These are phyloP conservation scores for Bruguiera parviflora DNA, from an alignment of 345 rosid genomes.

Conservation along the genomic window DNA sequence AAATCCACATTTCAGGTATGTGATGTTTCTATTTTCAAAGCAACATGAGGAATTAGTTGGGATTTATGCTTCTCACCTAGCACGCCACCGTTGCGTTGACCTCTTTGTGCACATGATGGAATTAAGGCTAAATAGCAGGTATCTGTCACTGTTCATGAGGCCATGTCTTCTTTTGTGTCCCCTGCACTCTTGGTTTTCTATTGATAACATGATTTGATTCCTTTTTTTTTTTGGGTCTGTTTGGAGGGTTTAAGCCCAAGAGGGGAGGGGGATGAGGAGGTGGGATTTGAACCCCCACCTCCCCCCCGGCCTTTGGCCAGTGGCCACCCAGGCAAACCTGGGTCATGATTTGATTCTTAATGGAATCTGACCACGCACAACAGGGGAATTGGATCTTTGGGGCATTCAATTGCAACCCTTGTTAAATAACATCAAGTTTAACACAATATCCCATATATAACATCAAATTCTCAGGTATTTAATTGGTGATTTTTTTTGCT, in stretches of 20 bases:
- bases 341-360: too few relatives aligned
- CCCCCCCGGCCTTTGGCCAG: too few relatives aligned
- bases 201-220: not conserved
- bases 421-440: too few relatives aligned
- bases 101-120: slow-evolving; percentile 99
- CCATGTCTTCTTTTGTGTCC: not conserved
- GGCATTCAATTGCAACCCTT: too few relatives aligned
- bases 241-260: too few relatives aligned
- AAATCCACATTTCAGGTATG: slow-evolving; percentile 63
- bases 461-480: not conserved
- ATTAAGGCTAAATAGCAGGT: slow-evolving; percentile 87
- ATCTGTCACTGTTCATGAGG: slow-evolving; percentile 4
- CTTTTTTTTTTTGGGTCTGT: not conserved
- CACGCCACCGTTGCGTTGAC: slow-evolving; percentile 83
- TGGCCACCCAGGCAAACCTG: too few relatives aligned
- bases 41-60: slow-evolving; percentile 96
- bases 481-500: not conserved
- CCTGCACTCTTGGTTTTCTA: not conserved
- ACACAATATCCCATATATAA: too few relatives aligned
- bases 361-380: too few relatives aligned
- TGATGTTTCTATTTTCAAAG: slow-evolving; percentile 89
- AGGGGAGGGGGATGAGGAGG: too few relatives aligned
- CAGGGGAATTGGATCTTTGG: too few relatives aligned
- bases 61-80: slow-evolving; percentile 96
- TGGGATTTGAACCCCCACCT: too few relatives aligned